Evolutionary conservation across 1,284 basidiomycete species (phyloP), one percentile per base, ranked within the genome.

Genomic region (Trametes hirsuta): DNA sequence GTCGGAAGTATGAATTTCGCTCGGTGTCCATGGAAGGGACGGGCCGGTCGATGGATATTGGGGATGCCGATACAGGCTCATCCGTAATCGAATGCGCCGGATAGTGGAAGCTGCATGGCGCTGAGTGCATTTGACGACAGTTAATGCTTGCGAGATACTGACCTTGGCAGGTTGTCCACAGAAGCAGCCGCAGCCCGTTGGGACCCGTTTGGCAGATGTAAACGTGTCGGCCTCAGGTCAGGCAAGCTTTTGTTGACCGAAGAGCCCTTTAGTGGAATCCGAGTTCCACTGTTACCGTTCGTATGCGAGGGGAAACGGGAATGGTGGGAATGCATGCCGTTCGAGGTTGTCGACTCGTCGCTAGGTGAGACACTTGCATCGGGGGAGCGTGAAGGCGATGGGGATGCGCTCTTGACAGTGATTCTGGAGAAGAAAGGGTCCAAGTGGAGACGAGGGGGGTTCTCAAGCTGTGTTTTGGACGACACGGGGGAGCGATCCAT

Each of bases 1-100:
- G 87, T 34, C 91, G 88, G 77, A 99, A 99, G 75, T 99, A 99
- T 10, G 93, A 93, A 72, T 95, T 93, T 35, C 94, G 86, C 71
- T 96, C 94, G 24, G 85, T 85, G 56, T 92, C 87, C 70, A 92
- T 84, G 6, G 87, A 81, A 42, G 83, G 82, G 3, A 80, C 77
- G 0, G 77, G 73, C 51, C 75, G 73, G 41, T 78, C 78, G 12
- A 71, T 67, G 24, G 74, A 71, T 2, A 79, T 76, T 21, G 81
- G 79, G 0, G 81, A 82, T 41, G 74, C 67, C 21, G 77, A 73
- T 25, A 68, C 59, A 24, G 73, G 70, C n/a, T 79, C 80, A 35
- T 77, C 76, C 6, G 71, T 63, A 39, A 71, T 73, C 35, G 73
- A 61, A 45, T 53, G 51, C 37, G 58, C 59, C 0, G 53, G 64